A percentile compares a stretch with the other conserved stretches of the same genome.
Evolutionary conservation across 2,329 filamentous ascomycete genomes (phyloP).

Genomic region (Fusarium veterinarium): DNA sequence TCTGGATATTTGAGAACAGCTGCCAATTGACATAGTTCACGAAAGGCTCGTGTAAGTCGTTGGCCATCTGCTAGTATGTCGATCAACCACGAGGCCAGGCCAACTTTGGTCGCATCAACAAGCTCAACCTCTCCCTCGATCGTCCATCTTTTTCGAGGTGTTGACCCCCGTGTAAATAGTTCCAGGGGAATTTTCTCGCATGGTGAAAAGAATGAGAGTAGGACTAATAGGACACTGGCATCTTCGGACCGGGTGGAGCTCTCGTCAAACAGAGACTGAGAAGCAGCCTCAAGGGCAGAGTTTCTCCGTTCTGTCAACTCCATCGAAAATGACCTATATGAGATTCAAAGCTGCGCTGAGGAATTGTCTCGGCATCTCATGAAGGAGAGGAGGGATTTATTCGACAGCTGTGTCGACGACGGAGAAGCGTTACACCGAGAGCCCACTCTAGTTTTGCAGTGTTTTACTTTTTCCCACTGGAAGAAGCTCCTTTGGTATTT

Average conservation of each 20-base stretch:
- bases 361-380: conserved; percentile 2
- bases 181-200: conserved; percentile 35
- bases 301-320: conserved; percentile 27
- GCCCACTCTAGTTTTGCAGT: conserved; percentile 13
- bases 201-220: conserved; percentile 37
- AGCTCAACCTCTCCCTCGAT: conserved; percentile 32
- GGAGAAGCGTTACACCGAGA: conserved; percentile 12
- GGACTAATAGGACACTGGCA: conserved; percentile 32
- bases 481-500: not conserved
- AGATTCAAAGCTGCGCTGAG: not conserved
- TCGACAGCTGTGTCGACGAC: conserved; percentile 11
- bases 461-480: conserved; percentile 6
- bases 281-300: conserved; percentile 33
- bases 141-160: conserved; percentile 42
- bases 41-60: conserved; percentile 20
- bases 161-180: conserved; percentile 37
- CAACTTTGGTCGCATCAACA: conserved; percentile 49
- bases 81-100: conserved; percentile 17
- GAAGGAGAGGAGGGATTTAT: conserved; percentile 9
- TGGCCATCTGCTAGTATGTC: conserved; percentile 20
- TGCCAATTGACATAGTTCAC: conserved; percentile 18
- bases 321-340: conserved; percentile 12
- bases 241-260: conserved; percentile 29
- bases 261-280: conserved; percentile 24
- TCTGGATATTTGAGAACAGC: conserved; percentile 24